A percentile compares a stretch with the other conserved stretches of the same genome.
phyloP scores from a whole-genome alignment of 345 rosid species.

The Camelina sativa region DNA sequence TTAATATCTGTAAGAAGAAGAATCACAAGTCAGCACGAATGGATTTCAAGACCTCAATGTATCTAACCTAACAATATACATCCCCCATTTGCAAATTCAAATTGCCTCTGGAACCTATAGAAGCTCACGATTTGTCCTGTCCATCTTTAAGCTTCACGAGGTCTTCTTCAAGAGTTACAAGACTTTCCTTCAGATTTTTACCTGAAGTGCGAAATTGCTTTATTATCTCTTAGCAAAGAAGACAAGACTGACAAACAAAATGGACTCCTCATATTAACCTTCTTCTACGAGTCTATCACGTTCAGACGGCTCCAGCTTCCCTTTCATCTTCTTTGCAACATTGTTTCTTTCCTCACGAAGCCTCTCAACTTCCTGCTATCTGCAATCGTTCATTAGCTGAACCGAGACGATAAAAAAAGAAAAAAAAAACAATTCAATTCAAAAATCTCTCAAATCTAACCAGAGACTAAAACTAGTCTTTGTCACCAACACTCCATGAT shows the following conservation, averaged over 20 bases:
- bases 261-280: constrained; percentile 47
- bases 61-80: neutral
- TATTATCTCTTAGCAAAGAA: neutral
- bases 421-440: neutral
- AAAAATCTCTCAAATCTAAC: constrained; percentile 5
- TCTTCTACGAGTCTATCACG: constrained; percentile 79
- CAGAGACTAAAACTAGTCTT: neutral
- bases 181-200: constrained; percentile 79
- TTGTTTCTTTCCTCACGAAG: constrained; percentile 84
- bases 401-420: constrained; percentile 4
- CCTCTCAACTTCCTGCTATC: constrained; percentile 88
- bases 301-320: constrained; percentile 72
- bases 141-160: constrained; percentile 63
- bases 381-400: constrained; percentile 66
- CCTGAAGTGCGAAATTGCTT: constrained; percentile 50
- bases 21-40: constrained; percentile 13
- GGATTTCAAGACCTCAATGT: neutral
- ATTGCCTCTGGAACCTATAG: neutral
- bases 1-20: constrained; percentile 60
- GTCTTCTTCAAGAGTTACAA: constrained; percentile 73
- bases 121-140: neutral
- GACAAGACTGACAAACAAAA: constrained; percentile 2
- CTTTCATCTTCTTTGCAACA: constrained; percentile 90
- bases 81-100: neutral
- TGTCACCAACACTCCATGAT: neutral